Conservation (phyloP, 78 protist genomes). For the Tieghemostelium lacteum region DNA sequence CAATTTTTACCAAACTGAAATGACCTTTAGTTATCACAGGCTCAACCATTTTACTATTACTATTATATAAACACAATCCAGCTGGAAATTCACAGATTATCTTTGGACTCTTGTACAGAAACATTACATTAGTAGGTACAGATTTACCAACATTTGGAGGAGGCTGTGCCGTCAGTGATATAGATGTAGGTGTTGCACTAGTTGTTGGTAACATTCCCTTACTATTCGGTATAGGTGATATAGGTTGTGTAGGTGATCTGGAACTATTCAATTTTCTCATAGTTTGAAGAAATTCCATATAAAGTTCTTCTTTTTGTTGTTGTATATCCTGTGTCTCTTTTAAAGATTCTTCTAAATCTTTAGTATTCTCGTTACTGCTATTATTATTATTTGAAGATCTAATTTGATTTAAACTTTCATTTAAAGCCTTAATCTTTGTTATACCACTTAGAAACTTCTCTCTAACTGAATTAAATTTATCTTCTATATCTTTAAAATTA, state of each 20-base stretch:
- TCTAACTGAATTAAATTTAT: background rate
- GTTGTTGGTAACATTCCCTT: no score
- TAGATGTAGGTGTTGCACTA: no score
- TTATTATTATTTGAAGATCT: background rate
- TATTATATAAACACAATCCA: background rate
- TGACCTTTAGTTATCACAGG: conserved; percentile 12
- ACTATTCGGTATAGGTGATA: no score
- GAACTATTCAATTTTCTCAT: no score
- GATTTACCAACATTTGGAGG: no score
- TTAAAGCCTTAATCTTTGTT: background rate
- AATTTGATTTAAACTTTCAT: background rate
- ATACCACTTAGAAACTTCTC: background rate
- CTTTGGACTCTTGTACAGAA: background rate
- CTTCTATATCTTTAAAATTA: background rate
- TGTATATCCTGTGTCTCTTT: background rate
- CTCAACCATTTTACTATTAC: background rate
- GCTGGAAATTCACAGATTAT: conserved; percentile 1
- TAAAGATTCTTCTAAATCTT: background rate
- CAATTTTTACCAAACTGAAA: background rate
- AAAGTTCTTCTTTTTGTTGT: no score
- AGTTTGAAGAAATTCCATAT: no score
- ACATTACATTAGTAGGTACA: no score
- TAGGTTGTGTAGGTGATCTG: no score
- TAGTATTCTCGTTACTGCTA: background rate
- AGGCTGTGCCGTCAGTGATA: no score